Percentiles rank a stretch among this genome's conserved stretches.
Evolutionary conservation across 345 rosid species (phyloP).

Genomic region (Streptanthus diversifolius): DNA sequence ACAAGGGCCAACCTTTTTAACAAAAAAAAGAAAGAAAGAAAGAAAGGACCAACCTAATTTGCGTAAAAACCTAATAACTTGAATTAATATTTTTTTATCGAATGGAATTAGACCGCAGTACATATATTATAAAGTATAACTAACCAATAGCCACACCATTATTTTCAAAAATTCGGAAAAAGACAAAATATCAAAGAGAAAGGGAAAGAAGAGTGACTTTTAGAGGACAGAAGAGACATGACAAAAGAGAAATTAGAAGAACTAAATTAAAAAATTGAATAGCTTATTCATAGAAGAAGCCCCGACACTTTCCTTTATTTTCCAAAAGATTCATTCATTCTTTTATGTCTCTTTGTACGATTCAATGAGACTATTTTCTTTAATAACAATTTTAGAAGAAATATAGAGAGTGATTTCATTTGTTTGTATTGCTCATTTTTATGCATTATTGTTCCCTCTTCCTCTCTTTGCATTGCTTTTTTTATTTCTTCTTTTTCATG

Average conservation of each 20-base stretch:
- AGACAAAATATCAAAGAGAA: slow-evolving; percentile 10
- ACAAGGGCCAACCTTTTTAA: neutral
- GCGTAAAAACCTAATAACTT: neutral
- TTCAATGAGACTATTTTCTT: slow-evolving; percentile 19
- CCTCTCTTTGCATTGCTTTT: slow-evolving; percentile 17
- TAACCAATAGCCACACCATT: neutral
- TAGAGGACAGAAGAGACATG: slow-evolving; percentile 29
- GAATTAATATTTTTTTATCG: neutral
- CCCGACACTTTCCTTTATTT: slow-evolving; percentile 26
- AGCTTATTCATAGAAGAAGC: slow-evolving; percentile 33
- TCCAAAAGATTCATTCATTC: slow-evolving; percentile 30
- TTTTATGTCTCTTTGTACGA: slow-evolving; percentile 31
- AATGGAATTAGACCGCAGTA: neutral
- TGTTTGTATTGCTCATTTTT: slow-evolving; percentile 18
- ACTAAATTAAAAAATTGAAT: slow-evolving; percentile 5
- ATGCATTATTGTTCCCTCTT: slow-evolving; percentile 18
- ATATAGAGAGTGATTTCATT: neutral
- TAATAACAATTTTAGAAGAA: slow-evolving; percentile 9
- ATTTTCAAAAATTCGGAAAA: slow-evolving; percentile 2
- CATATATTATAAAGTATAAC: neutral
- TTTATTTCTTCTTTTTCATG: neutral
- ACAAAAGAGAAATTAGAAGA: neutral
- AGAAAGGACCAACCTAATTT: neutral
- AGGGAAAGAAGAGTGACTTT: slow-evolving; percentile 33
- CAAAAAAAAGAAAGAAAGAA: neutral